These are phyloP conservation scores for Skeletonema potamos DNA, from an alignment of 108 stramenopile species.

Conservation along the genomic window DNA sequence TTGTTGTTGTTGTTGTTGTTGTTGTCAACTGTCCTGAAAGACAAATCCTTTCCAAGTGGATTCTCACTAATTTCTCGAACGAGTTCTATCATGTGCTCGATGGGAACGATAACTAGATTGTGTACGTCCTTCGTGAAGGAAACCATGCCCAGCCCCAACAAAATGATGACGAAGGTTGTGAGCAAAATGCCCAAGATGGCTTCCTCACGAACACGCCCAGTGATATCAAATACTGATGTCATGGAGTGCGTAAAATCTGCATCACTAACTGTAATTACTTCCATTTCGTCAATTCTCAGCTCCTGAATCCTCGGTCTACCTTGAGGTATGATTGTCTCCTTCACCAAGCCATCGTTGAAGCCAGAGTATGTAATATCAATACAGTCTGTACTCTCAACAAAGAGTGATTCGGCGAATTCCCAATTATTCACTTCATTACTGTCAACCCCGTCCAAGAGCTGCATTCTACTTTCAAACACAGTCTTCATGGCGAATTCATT, in stretches of 20 bases:
- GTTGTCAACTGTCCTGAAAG: slow-evolving; percentile 8
- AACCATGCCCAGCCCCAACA: slow-evolving; percentile 55
- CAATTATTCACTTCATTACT: slow-evolving; percentile 13
- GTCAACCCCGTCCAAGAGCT: slow-evolving; percentile 11
- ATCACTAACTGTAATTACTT: slow-evolving; percentile 21
- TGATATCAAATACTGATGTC: slow-evolving; percentile 40
- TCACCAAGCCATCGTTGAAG: slow-evolving; percentile 27
- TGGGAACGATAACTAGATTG: slow-evolving; percentile 72
- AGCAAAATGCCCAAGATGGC: slow-evolving; percentile 52
- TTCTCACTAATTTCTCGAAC: slow-evolving; percentile 60
- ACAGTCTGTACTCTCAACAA: slow-evolving; percentile 36
- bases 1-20: slow-evolving; percentile 17
- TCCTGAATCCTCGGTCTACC: slow-evolving; percentile 31
- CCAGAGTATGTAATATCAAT: slow-evolving; percentile 40
- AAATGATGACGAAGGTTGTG: slow-evolving; percentile 62
- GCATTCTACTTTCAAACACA: slow-evolving; percentile 36
- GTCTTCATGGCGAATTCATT: slow-evolving; percentile 50
- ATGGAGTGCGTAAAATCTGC: slow-evolving; percentile 11
- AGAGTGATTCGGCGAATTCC: slow-evolving; percentile 36
- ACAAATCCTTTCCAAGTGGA: slow-evolving; percentile 49
- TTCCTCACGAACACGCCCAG: slow-evolving; percentile 26
- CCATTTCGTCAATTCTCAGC: slow-evolving; percentile 23
- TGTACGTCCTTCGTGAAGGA: slow-evolving; percentile 68
- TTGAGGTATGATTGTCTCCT: slow-evolving; percentile 19
- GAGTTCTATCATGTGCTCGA: slow-evolving; percentile 71